phyloP scores from a whole-genome alignment of 257 asterid genomes.

The Solanum paucissectum region DNA sequence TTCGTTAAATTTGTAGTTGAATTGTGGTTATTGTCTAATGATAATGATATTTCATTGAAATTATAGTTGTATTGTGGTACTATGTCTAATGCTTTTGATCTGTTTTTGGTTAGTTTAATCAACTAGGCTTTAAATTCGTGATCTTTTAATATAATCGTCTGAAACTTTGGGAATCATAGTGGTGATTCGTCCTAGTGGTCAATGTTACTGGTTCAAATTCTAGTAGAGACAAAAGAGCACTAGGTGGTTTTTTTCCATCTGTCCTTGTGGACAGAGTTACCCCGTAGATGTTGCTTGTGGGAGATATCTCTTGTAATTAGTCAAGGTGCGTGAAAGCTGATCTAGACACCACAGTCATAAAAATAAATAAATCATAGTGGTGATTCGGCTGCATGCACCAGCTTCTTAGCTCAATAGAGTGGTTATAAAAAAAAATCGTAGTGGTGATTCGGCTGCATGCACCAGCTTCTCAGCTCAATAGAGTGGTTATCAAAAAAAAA shows the following conservation, averaged over 20 bases:
- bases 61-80: not conserved
- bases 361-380: not conserved
- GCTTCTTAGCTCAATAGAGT: not conserved
- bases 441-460: not conserved
- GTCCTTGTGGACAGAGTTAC: not conserved
- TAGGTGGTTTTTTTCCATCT: not conserved
- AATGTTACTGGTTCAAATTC: not conserved
- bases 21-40: not conserved
- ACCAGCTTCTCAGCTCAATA: not conserved
- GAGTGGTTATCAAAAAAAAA: not conserved
- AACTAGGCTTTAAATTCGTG: not conserved
- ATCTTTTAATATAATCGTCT: not conserved
- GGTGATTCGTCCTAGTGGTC: not conserved
- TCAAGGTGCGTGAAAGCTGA: not conserved
- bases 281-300: not conserved
- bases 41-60: not conserved
- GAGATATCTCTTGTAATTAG: not conserved
- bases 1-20: not conserved
- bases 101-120: not conserved
- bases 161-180: not conserved
- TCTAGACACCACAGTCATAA: not conserved
- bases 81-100: not conserved
- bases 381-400: not conserved
- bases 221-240: not conserved
- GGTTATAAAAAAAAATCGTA: not conserved